A percentile compares a stretch with the other conserved stretches of the same genome.
These are phyloP conservation scores for Zarea fungicola DNA, from an alignment of 2,329 filamentous ascomycete species.

Conservation along the genomic window DNA sequence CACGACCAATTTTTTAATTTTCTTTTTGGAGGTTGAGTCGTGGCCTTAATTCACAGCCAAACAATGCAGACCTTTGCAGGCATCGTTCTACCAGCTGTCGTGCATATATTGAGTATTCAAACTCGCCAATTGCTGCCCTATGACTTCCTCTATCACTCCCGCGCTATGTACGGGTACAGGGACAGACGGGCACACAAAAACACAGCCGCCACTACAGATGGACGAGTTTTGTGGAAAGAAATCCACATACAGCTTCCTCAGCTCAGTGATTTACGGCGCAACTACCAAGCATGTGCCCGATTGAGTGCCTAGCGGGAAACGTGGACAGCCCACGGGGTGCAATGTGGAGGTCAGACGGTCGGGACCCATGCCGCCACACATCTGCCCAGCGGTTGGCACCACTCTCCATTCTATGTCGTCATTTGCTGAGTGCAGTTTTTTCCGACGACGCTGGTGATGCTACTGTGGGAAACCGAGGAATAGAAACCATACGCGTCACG, in stretches of 20 bases:
- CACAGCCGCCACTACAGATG: neutral
- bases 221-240: neutral
- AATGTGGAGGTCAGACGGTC: constrained; percentile 11
- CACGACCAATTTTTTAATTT: neutral
- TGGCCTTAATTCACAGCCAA: neutral
- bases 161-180: no score
- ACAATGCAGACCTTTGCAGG: neutral
- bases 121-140: neutral
- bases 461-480: no score
- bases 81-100: neutral
- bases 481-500: no score
- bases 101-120: neutral
- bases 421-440: neutral
- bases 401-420: constrained; percentile 10
- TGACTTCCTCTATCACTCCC: no score
- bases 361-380: constrained; percentile 6
- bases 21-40: neutral
- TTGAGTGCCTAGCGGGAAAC: constrained; percentile 9
- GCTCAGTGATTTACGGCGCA: neutral
- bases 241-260: neutral
- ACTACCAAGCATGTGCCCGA: constrained; percentile 6
- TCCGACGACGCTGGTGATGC: no score
- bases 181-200: neutral
- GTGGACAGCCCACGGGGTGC: constrained; percentile 10
- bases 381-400: constrained; percentile 4